phyloP scores from a whole-genome alignment of 225 moss, liverwort and hornwort genomes.

The Bryum argenteum region DNA sequence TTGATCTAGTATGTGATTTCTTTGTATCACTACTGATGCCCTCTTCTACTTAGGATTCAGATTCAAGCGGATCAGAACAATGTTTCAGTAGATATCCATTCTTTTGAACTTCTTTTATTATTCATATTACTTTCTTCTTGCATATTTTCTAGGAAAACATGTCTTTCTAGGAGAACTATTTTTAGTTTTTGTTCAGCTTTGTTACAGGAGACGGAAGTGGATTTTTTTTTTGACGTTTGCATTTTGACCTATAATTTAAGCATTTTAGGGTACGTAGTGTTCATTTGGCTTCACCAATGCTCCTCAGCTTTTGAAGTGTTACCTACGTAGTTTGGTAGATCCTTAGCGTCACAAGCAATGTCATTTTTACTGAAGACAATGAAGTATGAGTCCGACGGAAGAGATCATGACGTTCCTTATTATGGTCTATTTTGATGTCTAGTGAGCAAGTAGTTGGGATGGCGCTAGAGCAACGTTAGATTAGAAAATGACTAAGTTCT shows the following conservation, averaged over 20 bases:
- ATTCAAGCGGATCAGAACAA: constrained; percentile 9
- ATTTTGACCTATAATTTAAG: constrained; percentile 1
- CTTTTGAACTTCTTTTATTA: background rate
- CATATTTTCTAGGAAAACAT: background rate
- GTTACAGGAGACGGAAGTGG: background rate
- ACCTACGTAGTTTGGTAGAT: background rate
- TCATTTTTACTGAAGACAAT: background rate
- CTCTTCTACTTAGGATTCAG: constrained; percentile 3
- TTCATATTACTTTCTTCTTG: constrained; percentile 1
- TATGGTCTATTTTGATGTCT: background rate
- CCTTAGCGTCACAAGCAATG: background rate
- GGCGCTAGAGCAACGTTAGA: background rate
- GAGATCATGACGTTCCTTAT: constrained; percentile 1
- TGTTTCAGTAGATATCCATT: background rate
- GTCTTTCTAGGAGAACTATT: background rate
- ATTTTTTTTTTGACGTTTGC: background rate
- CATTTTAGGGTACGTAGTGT: background rate
- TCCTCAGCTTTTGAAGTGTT: background rate
- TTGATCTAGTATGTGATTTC: constrained; percentile 22
- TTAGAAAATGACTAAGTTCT: constrained; percentile 1
- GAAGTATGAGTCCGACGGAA: background rate
- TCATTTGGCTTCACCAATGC: constrained; percentile 8
- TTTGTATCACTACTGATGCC: constrained; percentile 5
- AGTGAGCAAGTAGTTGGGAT: background rate
- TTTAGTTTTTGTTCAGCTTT: constrained; percentile 7